Evolutionary conservation across 352 stramenopile species (phyloP), one percentile per base, ranked within the genome.

Genomic region (Chrysophaeum taylorii): DNA sequence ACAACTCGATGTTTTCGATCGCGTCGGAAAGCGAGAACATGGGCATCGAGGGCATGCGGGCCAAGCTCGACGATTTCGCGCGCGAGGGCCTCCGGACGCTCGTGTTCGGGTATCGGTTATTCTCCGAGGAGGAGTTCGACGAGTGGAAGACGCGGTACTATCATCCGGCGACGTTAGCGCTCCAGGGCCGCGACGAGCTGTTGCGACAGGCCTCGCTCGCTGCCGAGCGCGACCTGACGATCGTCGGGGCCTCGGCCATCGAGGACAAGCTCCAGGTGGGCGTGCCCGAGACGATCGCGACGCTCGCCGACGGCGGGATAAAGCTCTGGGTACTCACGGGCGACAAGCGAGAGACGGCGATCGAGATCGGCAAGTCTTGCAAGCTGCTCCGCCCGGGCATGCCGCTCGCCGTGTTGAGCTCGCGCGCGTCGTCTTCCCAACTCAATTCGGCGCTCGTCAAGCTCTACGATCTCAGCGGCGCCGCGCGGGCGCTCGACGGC

Each of bases 271-370:
- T 96, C 21, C 91, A 96, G 73, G 79, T 86, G 57, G 90, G 88
- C 35, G 91, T 96, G 0, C 87, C 87, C 0, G 83, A 93, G 37
- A 82, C 87, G 36, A 93, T 96, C 16, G 83, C 83, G 12, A 84
- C 89, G 45, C 78, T 96, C 7, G 80, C 84, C 0, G 78, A 73
- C 15, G 91, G 89, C 0, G 89, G 91, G 0, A 89, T 96, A 37
- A 92, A 93, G 72, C 88, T 96, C 25, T 96, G 90, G 89, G 89
- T 96, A 27, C 85, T 96, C 45, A 96, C 91, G 2, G 90, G 90
- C 4, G 91, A 96, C 77, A 96, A 96, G 71, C 79, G 92, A 66
- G 91, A 96, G 74, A 96, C 91, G 4, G 91, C 91, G 25, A 93
- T 96, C 72, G 96, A 96, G 75, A 96, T 96, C 64, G 91, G 85